Percentiles rank a stretch among this genome's conserved stretches.
These are phyloP conservation scores for Clarireedia hainanense DNA, from an alignment of 2,329 filamentous ascomycete genomes.

Conservation along the genomic window DNA sequence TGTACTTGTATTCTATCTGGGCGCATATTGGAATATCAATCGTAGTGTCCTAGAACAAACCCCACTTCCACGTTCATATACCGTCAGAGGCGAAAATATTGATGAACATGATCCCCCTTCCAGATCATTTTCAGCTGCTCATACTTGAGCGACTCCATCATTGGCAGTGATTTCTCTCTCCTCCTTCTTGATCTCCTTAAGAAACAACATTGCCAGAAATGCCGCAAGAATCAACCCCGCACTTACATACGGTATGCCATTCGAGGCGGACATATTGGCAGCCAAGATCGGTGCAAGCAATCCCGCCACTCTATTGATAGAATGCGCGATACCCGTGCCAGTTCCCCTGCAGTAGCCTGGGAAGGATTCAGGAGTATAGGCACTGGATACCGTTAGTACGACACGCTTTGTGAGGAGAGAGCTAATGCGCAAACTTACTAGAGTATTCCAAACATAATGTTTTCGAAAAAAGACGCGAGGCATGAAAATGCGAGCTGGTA, in stretches of 20 bases:
- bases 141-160: too few relatives aligned
- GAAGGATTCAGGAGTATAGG: slow-evolving; percentile 72
- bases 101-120: too few relatives aligned
- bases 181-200: slow-evolving; percentile 34
- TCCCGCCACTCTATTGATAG: slow-evolving; percentile 61
- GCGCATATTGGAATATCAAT: too few relatives aligned
- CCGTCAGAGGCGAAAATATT: too few relatives aligned
- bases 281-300: slow-evolving; percentile 63
- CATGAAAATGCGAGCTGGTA: slow-evolving; percentile 59
- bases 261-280: slow-evolving; percentile 35
- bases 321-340: slow-evolving; percentile 64
- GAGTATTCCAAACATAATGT: slow-evolving; percentile 70
- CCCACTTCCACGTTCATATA: too few relatives aligned
- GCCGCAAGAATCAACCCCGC: slow-evolving; percentile 49
- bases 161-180: neutral
- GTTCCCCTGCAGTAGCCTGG: slow-evolving; percentile 64
- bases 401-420: neutral
- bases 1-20: too few relatives aligned
- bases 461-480: slow-evolving; percentile 63
- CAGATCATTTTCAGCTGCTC: too few relatives aligned
- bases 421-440: slow-evolving; percentile 35
- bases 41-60: too few relatives aligned
- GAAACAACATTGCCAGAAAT: slow-evolving; percentile 50
- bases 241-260: slow-evolving; percentile 48
- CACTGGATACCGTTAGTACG: slow-evolving; percentile 26